Conservation (phyloP, 305 asterid species). For the Nicotiana rustica region DNA sequence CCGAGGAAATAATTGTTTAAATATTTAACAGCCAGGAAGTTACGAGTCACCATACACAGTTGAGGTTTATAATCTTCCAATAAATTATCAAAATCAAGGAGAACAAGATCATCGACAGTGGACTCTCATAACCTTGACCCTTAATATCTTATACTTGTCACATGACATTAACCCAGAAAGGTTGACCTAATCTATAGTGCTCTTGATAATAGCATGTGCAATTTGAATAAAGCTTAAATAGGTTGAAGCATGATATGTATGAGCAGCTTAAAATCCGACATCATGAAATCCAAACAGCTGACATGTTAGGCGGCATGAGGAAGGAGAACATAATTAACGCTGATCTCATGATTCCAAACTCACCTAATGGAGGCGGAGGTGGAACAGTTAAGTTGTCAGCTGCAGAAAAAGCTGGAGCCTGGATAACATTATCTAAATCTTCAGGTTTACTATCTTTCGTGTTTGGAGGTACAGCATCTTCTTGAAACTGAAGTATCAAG, state of each 20-base stretch:
- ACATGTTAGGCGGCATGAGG: neutral
- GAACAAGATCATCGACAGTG: neutral
- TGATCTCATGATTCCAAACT: slow-evolving; percentile 36
- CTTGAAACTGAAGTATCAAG: slow-evolving; percentile 50
- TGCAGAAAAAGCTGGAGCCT: slow-evolving; percentile 39
- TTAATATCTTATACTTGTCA: slow-evolving; percentile 12
- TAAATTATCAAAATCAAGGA: neutral
- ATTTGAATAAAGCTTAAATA: slow-evolving; percentile 28
- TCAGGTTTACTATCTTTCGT: slow-evolving; percentile 44
- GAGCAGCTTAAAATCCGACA: slow-evolving; percentile 28
- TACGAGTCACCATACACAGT: slow-evolving; percentile 17
- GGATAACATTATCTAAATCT: slow-evolving; percentile 39
- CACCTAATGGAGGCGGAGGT: slow-evolving; percentile 63
- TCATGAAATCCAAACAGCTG: slow-evolving; percentile 5
- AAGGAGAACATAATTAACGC: slow-evolving; percentile 19
- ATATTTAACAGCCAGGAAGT: slow-evolving; percentile 3
- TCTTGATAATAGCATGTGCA: slow-evolving; percentile 18
- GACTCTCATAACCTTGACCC: slow-evolving; percentile 10
- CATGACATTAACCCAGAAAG: slow-evolving; percentile 18
- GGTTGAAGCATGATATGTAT: slow-evolving; percentile 18
- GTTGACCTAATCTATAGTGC: slow-evolving; percentile 31
- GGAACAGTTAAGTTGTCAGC: slow-evolving; percentile 53
- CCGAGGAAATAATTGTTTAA: neutral
- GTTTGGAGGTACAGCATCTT: slow-evolving; percentile 39
- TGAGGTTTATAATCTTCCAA: neutral